These are phyloP conservation scores for Fusarium udum DNA, from an alignment of 2,329 filamentous ascomycete genomes.

Conservation along the genomic window DNA sequence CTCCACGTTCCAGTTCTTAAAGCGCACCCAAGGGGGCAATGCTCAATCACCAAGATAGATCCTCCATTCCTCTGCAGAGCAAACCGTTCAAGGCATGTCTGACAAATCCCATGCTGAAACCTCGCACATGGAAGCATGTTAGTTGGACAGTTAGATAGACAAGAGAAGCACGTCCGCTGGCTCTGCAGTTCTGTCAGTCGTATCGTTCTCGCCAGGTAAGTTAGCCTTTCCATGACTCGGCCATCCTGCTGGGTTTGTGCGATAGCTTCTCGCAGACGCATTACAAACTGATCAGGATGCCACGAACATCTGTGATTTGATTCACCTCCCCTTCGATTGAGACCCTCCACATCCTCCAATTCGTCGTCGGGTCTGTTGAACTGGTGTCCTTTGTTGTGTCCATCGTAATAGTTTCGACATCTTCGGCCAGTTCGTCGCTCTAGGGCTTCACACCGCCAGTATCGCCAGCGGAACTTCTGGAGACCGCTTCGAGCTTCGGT, in stretches of 20 bases:
- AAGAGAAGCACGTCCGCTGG: conserved; percentile 16
- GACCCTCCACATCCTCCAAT: rapidly evolving
- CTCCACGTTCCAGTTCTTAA: conserved; percentile 4
- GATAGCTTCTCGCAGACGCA: neutral
- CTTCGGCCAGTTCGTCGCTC: neutral
- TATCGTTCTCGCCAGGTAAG: neutral
- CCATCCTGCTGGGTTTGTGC: neutral
- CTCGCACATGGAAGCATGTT: conserved; percentile 21
- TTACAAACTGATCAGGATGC: neutral
- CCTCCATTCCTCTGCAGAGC: neutral
- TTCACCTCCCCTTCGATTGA: neutral
- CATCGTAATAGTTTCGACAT: conserved; percentile 9
- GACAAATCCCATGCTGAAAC: conserved; percentile 13
- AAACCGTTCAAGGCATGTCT: conserved; percentile 4
- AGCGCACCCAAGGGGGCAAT: conserved; percentile 10
- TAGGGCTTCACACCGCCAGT: conserved; percentile 23
- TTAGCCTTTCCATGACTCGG: neutral
- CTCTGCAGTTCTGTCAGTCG: neutral
- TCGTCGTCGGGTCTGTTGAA: neutral
- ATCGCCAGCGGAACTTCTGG: neutral
- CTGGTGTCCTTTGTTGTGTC: conserved; percentile 11
- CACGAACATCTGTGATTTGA: conserved; percentile 1
- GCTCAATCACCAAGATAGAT: neutral
- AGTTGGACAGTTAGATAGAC: conserved; percentile 4
- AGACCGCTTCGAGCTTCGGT: conserved; percentile 4